These are phyloP conservation scores for Candida nemodendra DNA, from an alignment of 805 yeast genomes.

Conservation along the genomic window DNA sequence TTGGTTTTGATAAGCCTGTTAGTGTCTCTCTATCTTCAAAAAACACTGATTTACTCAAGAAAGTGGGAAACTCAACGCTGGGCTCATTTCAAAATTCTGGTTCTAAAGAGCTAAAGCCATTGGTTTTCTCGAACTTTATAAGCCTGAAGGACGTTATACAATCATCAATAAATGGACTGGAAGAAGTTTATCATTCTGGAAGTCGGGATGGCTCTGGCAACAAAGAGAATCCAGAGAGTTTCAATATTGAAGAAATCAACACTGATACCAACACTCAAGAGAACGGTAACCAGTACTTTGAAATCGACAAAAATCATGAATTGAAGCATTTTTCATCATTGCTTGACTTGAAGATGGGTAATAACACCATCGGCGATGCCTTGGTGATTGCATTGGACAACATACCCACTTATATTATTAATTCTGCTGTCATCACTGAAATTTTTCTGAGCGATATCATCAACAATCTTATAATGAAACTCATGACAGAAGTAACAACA, in stretches of 20 bases:
- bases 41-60: conserved; percentile 7
- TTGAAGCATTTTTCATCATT: conserved; percentile 10
- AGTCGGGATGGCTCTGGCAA: background rate
- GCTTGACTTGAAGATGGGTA: background rate
- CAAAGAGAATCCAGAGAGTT: conserved; percentile 1
- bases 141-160: conserved; percentile 15
- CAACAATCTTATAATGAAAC: conserved; percentile 4
- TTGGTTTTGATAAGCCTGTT: conserved; percentile 16
- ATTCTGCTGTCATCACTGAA: conserved; percentile 21
- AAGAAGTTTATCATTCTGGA: conserved; percentile 5
- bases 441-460: conserved; percentile 16
- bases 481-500: conserved; percentile 1
- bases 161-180: conserved; percentile 9
- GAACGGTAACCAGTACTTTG: background rate
- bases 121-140: conserved; percentile 14
- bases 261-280: background rate
- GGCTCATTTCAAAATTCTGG: background rate
- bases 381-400: conserved; percentile 19
- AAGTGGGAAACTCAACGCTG: background rate
- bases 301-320: conserved; percentile 4
- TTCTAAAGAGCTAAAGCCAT: conserved; percentile 4
- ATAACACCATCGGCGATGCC: conserved; percentile 3
- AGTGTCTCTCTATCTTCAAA: conserved; percentile 1
- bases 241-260: background rate
- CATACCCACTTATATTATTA: conserved; percentile 18